phyloP scores from a whole-genome alignment of 2,329 filamentous ascomycete species.

The Colletotrichum simmondsii region DNA sequence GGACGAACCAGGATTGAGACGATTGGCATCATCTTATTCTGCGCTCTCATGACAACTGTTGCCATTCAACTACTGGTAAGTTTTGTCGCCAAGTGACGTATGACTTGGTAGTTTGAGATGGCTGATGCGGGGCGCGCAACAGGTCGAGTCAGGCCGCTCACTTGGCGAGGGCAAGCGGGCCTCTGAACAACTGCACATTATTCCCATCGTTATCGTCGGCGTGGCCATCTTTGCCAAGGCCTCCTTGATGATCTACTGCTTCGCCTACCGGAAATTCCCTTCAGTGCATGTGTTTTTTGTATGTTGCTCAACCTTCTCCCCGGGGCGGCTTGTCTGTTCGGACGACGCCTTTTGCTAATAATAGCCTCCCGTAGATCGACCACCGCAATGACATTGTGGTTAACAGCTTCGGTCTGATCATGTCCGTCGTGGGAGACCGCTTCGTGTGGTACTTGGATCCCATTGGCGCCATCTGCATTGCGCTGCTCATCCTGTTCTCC shows the following conservation, averaged over 20 bases:
- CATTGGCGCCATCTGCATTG: conserved; percentile 69
- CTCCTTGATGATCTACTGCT: conserved; percentile 64
- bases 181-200: conserved; percentile 58
- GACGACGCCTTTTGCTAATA: conserved; percentile 15
- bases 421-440: conserved; percentile 64
- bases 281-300: conserved; percentile 67
- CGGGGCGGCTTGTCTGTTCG: background rate
- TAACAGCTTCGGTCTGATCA: conserved; percentile 65
- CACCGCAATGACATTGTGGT: conserved; percentile 68
- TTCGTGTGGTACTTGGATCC: conserved; percentile 71
- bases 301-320: conserved; percentile 33
- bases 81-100: conserved; percentile 27
- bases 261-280: conserved; percentile 62
- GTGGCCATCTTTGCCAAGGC: conserved; percentile 64
- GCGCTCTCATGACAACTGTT: conserved; percentile 74
- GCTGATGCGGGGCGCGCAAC: conserved; percentile 34
- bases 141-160: conserved; percentile 66
- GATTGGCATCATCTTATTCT: conserved; percentile 73
- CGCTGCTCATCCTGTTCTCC: conserved; percentile 69
- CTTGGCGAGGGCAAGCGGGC: conserved; percentile 56
- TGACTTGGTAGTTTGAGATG: conserved; percentile 29
- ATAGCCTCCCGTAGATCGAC: conserved; percentile 51
- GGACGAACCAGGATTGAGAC: conserved; percentile 72
- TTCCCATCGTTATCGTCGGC: conserved; percentile 66
- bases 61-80: conserved; percentile 70